Base-by-base conservation (phyloP, 352 stramenopile genomes). In the Pythium chondricola region DNA sequence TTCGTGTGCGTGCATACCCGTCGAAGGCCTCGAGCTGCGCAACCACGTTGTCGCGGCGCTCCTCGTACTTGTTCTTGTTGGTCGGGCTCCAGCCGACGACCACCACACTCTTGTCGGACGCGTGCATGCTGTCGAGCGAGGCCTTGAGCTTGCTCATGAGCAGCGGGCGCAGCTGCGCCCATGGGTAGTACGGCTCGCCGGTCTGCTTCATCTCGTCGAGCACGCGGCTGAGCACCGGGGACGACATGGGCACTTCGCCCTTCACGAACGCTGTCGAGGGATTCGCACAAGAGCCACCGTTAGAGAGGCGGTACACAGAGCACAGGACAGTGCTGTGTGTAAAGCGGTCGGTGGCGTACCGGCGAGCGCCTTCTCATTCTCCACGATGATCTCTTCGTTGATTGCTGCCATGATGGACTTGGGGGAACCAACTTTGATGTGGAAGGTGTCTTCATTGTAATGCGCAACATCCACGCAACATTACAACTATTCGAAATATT, bases 101-200 rank as follows among this genome's bases (percentile, higher is more conserved):
- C 14, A 69, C 65, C 2, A 50, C 49, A 40, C 50, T 56, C 26
- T 58, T 62, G 44, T 83, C 68, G 24, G 61, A 58, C 16, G 65
- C 67, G 38, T 76, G 71, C 58, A 89, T 71, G 7, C 58, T 48
- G 43, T 86, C 75, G 37, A 93, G 65, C 31, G 76, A 52, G 11
- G 56, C 29, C 45, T 85, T 69, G 26, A 90, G 62, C 48, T 81
- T 72, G 30, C 58, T 61, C 13, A 74, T 37, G 24, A 93, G 65
- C 51, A 93, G 55, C 36, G 63, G 50, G 57, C 81, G 83, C 51
- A 93, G 64, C 47, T 89, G 76, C 26, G 55, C 48, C 81, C 81
- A 93, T 41, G 69, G 62, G 66, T 93, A 89, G 52, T 67, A 74
- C 4, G 75, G 65, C 27, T 90, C 62, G 24, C 81, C 81, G n/a